Percentiles rank a stretch among this genome's conserved stretches.
Conservation (phyloP, 345 rosid genomes). For the Viola odorata region DNA sequence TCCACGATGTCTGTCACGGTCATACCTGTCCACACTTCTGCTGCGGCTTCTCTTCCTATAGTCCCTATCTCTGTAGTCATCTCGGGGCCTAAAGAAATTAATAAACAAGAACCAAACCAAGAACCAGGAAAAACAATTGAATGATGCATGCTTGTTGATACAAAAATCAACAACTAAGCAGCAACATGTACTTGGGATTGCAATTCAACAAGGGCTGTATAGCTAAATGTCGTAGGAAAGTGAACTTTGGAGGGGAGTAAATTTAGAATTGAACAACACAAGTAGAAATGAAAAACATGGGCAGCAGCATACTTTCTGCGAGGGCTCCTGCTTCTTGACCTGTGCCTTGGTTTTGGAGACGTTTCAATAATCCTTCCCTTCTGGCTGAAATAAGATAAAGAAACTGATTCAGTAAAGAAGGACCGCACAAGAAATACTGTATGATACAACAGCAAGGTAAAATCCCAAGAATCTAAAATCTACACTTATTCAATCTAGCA, state of each 20-base stretch:
- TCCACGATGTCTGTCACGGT: slow-evolving; percentile 39
- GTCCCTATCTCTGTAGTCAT: slow-evolving; percentile 43
- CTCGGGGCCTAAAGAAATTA: slow-evolving; percentile 30
- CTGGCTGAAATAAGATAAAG: slow-evolving; percentile 22
- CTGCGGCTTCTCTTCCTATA: slow-evolving; percentile 44
- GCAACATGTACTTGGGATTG: no score
- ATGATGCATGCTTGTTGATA: background rate
- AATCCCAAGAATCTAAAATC: no score
- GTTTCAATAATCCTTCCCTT: slow-evolving; percentile 51
- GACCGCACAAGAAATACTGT: background rate
- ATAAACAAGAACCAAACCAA: background rate
- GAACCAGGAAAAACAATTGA: background rate
- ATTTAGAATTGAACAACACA: no score
- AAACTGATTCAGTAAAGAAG: background rate
- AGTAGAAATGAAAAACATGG: background rate
- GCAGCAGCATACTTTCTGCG: slow-evolving; percentile 26
- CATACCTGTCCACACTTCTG: slow-evolving; percentile 42
- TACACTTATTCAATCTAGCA: no score
- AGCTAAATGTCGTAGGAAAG: no score
- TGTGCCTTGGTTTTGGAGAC: slow-evolving; percentile 27
- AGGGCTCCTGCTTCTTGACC: slow-evolving; percentile 56
- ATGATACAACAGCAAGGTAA: background rate
- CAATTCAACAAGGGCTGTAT: no score
- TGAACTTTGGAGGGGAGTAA: no score
- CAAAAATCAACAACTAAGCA: no score